phyloP scores from a whole-genome alignment of 768 basidiomycete species.

The Chiua virens region DNA sequence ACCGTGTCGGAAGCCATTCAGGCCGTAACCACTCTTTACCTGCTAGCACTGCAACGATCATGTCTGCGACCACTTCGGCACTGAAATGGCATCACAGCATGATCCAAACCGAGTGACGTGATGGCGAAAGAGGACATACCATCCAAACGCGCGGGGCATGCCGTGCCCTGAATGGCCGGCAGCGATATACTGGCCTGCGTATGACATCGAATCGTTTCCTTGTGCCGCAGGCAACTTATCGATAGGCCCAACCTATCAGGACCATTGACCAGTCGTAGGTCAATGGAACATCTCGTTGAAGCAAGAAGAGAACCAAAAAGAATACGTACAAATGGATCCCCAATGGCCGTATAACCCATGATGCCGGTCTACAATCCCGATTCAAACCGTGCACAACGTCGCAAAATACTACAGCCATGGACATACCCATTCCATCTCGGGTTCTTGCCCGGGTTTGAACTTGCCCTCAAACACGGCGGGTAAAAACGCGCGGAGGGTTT shows the following conservation, averaged over 20 bases:
- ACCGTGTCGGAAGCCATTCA: conserved; percentile 62
- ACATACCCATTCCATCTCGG: conserved; percentile 82
- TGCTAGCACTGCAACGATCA: conserved; percentile 52
- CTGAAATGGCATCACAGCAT: conserved; percentile 30
- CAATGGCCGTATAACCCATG: conserved; percentile 66
- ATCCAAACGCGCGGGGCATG: conserved; percentile 74
- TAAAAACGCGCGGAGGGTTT: conserved; percentile 56
- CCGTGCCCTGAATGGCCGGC: conserved; percentile 80
- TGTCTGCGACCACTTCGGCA: conserved; percentile 59
- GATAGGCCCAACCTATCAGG: conserved; percentile 62
- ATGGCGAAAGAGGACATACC: conserved; percentile 31
- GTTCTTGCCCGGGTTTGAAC: conserved; percentile 47
- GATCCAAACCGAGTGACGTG: not conserved
- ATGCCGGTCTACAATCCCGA: conserved; percentile 63
- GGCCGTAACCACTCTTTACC: conserved; percentile 50
- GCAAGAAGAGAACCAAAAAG: not conserved
- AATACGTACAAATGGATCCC: conserved; percentile 64
- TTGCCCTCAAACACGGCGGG: conserved; percentile 55
- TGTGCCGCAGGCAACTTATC: conserved; percentile 25
- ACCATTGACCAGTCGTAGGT: too few species aligned
- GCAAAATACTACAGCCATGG: not conserved
- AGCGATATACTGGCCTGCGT: conserved; percentile 65
- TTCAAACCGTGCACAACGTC: not conserved
- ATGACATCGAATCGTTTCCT: conserved; percentile 22
- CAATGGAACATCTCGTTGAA: not conserved